A percentile compares a stretch with the other conserved stretches of the same genome.
Conservation (phyloP, 108 stramenopile genomes). For the Discostella stelligeroides region DNA sequence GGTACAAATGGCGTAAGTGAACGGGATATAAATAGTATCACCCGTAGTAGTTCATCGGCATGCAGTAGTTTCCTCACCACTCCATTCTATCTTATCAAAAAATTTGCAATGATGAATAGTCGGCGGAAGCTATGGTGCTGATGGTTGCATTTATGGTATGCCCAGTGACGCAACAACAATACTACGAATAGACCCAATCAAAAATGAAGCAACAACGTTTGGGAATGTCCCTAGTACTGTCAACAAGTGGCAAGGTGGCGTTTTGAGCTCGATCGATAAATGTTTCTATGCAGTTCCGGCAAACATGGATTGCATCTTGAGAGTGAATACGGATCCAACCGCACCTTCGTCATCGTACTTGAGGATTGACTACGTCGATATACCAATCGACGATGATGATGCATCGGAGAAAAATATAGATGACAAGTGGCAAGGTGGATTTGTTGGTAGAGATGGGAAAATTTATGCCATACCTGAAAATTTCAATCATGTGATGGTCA, state of each 20-base stretch:
- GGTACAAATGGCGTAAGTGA: constrained; percentile 50
- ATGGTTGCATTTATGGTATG: constrained; percentile 85
- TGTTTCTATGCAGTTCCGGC: constrained; percentile 85
- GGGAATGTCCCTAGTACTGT: constrained; percentile 15
- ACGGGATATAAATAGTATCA: too few species aligned
- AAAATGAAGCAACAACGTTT: constrained; percentile 42
- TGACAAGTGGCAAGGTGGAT: constrained; percentile 55
- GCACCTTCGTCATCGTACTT: constrained; percentile 1
- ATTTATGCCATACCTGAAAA: constrained; percentile 85
- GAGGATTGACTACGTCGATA: constrained; percentile 28
- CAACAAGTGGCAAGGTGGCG: constrained; percentile 76
- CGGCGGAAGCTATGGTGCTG: constrained; percentile 74
- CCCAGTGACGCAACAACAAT: constrained; percentile 54
- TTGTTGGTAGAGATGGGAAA: constrained; percentile 69
- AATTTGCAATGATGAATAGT: constrained; percentile 54
- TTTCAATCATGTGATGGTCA: constrained; percentile 67
- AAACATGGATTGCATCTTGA: constrained; percentile 57
- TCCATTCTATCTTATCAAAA: not conserved
- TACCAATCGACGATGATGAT: constrained; percentile 1
- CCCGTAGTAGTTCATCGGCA: not conserved
- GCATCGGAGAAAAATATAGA: constrained; percentile 26
- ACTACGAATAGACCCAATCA: constrained; percentile 42
- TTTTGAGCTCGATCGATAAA: constrained; percentile 61
- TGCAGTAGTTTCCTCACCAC: not conserved
- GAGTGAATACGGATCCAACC: constrained; percentile 61